Percentiles rank a stretch among this genome's conserved stretches.
Conservation (phyloP, 208 protist genomes). For the Entamoeba moshkovskii region DNA sequence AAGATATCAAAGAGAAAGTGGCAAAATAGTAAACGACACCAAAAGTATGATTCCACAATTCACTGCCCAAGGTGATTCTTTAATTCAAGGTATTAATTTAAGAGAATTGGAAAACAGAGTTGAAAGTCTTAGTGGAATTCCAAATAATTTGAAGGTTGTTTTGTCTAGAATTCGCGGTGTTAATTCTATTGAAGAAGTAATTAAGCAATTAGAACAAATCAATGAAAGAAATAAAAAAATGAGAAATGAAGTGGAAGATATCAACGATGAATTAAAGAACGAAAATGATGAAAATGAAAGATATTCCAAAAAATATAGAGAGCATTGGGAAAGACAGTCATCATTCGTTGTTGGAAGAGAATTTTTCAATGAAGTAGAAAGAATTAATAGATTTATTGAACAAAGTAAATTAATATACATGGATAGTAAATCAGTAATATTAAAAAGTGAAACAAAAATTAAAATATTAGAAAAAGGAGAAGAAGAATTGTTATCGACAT, state of each 20-base stretch:
- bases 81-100: background rate
- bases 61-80: background rate
- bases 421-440: background rate
- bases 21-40: background rate
- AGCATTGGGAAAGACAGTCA: background rate
- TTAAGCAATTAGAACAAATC: background rate
- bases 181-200: background rate
- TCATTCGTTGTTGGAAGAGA: background rate
- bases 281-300: background rate
- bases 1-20: background rate
- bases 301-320: background rate
- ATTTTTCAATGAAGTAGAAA: background rate
- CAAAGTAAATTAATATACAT: background rate
- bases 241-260: background rate
- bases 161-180: background rate
- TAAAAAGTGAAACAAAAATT: background rate
- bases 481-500: background rate
- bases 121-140: background rate
- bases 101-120: background rate
- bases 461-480: background rate
- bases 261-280: background rate
- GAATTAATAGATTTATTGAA: background rate
- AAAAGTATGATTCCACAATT: background rate
- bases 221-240: background rate
- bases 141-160: background rate